These are phyloP conservation scores for Solanum chacoense DNA, from an alignment of 305 asterid species.

Conservation along the genomic window DNA sequence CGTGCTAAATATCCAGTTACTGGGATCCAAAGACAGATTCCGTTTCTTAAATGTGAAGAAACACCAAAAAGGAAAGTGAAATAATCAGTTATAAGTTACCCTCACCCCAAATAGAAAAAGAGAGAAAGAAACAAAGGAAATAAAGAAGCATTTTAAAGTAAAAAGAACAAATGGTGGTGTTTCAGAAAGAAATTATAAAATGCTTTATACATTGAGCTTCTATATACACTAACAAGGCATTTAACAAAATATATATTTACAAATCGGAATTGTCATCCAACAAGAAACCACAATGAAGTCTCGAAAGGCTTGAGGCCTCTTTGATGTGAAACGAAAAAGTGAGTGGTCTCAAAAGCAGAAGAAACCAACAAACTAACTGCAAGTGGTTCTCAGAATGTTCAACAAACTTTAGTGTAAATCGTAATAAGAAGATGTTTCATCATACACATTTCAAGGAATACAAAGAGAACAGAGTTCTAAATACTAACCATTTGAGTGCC, in stretches of 20 bases:
- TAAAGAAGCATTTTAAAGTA: not conserved
- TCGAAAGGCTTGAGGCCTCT: not conserved
- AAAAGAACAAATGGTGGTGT: not conserved
- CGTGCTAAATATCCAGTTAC: not conserved
- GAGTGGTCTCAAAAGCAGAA: not conserved
- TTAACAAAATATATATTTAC: not conserved
- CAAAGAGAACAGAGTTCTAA: not conserved
- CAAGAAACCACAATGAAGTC: not conserved
- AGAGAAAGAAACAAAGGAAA: not conserved
- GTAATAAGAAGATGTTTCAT: not conserved
- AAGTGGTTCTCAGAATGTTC: not conserved
- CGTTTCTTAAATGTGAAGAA: not conserved
- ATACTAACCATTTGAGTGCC: constrained; percentile 76
- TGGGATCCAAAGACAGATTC: constrained; percentile 8
- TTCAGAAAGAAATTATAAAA: not conserved
- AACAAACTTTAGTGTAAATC: not conserved
- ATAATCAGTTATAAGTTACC: not conserved
- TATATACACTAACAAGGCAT: constrained; percentile 7
- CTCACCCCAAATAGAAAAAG: not conserved
- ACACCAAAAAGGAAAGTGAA: not conserved
- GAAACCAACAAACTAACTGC: not conserved
- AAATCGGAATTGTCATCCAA: not conserved
- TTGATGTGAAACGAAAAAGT: not conserved
- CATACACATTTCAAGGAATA: not conserved
- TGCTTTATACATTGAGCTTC: constrained; percentile 7